phyloP scores from a whole-genome alignment of 176 grass and related monocot genomes.

The Oryza coarctata region DNA sequence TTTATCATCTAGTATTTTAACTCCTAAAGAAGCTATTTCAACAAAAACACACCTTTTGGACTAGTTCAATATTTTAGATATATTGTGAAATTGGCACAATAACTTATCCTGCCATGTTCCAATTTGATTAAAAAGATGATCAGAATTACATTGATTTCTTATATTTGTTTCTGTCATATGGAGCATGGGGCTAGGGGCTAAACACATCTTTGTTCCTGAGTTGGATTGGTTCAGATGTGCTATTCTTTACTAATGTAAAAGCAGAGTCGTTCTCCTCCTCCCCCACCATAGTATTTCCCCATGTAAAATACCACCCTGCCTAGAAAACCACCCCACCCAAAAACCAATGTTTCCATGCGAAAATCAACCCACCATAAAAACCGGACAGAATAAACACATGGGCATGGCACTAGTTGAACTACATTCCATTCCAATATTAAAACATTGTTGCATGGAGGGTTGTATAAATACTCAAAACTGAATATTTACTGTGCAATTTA shows the following conservation, averaged over 20 bases:
- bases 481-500: background rate
- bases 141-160: background rate
- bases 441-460: background rate
- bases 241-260: too few relatives aligned
- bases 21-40: background rate
- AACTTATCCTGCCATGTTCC: background rate
- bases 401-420: too few relatives aligned
- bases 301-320: too few relatives aligned
- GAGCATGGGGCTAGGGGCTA: background rate
- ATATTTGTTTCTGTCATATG: background rate
- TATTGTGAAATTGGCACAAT: background rate
- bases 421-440: background rate
- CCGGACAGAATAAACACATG: too few relatives aligned
- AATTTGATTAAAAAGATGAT: background rate
- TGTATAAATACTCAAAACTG: conserved; percentile 2
- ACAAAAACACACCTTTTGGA: background rate
- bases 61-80: background rate
- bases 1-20: conserved; percentile 15
- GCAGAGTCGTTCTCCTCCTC: too few relatives aligned
- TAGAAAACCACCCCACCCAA: too few relatives aligned
- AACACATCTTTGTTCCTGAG: conserved; percentile 1
- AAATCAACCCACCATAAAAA: too few relatives aligned
- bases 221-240: conserved; percentile 21
- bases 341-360: too few relatives aligned
- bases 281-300: too few relatives aligned